Base-by-base conservation (phyloP, 805 yeast genomes). In the Groenewaldozyma salmanticensis region DNA sequence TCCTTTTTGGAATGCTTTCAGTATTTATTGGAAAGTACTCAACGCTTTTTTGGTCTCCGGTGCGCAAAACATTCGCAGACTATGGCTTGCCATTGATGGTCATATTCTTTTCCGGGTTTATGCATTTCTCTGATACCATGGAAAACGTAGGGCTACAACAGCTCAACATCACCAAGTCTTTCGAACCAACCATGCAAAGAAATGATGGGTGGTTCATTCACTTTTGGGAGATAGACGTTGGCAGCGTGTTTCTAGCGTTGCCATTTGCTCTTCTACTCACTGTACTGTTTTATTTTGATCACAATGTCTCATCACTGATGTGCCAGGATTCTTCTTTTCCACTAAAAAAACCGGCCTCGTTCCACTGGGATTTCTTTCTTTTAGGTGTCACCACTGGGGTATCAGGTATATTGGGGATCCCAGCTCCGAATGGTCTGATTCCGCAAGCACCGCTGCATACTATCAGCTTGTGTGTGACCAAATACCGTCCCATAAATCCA, bases 391-490 rank as follows among this genome's bases (percentile, higher is more conserved):
- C 88, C 4, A 92, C 97, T 0, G 94, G 95, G 0, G 59, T 90
- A 1, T 70, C 95, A 2, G 97, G 97, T 0, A 60, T 90, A 1
- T 55, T 90, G 7, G 98, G 97, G 0, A 70, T 92, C 2, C 98
- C 97, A 0, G 87, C 96, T 2, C 97, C 97, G 0, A 92, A 92
- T 61, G 98, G 98, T 0, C 67, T 90, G 24, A 90, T 90, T 34
- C 98, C 98, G 1, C 98, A 90, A 59, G 97, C 98, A 0, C 97
- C 97, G 2, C 57, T 92, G 27, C 98, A 90, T 52, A 87, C 97
- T 0, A 74, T 72, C 33, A 75, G 95, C 0, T 61, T 90, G 22
- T 72, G 85, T 33, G 77, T 82, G 11, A 69, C 70, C 47, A 70
- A 71, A 39, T 38, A 38, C 24, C 35, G 57, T 58, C 39, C 60